Evolutionary conservation across 2,329 filamentous ascomycete genomes (phyloP).

Genomic region (Clonostachys byssicola): DNA sequence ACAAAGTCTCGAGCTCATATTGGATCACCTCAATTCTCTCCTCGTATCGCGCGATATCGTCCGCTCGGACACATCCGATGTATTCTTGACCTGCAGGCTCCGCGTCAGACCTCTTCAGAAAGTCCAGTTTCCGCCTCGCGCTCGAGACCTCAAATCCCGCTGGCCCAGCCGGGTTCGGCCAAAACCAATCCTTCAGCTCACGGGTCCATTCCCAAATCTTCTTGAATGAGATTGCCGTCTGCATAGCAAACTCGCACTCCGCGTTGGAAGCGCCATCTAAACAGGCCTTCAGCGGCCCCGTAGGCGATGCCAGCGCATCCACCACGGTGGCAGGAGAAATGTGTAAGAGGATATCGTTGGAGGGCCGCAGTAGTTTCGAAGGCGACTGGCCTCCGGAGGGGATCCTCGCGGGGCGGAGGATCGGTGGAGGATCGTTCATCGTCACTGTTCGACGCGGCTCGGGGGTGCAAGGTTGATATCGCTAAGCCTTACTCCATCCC

Average conservation of each 20-base stretch:
- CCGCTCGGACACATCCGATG: slow-evolving; percentile 66
- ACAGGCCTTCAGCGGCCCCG: slow-evolving; percentile 49
- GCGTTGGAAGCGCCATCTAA: slow-evolving; percentile 58
- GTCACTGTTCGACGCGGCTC: slow-evolving; percentile 6
- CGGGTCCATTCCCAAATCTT: slow-evolving; percentile 70
- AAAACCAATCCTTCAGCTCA: slow-evolving; percentile 61
- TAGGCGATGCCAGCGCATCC: slow-evolving; percentile 52
- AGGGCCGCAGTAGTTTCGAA: slow-evolving; percentile 31
- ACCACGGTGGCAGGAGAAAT: slow-evolving; percentile 58
- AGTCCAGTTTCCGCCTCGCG: slow-evolving; percentile 7
- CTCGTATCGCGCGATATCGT: slow-evolving; percentile 66
- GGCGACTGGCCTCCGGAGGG: slow-evolving; percentile 30
- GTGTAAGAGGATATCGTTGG: slow-evolving; percentile 57
- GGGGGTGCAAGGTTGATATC: not conserved
- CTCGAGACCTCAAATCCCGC: slow-evolving; percentile 44
- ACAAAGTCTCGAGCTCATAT: slow-evolving; percentile 62
- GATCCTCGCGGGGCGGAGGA: slow-evolving; percentile 25
- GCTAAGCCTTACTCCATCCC: slow-evolving; percentile 14
- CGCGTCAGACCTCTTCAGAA: slow-evolving; percentile 7
- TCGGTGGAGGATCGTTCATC: slow-evolving; percentile 26
- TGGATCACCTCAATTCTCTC: slow-evolving; percentile 70
- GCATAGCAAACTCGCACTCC: slow-evolving; percentile 68
- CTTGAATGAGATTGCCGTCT: slow-evolving; percentile 66
- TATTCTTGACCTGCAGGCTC: slow-evolving; percentile 34
- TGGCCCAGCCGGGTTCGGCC: slow-evolving; percentile 45